These are phyloP conservation scores for Wallacemonas sp. DNA, from an alignment of 208 protist species.

Conservation along the genomic window DNA sequence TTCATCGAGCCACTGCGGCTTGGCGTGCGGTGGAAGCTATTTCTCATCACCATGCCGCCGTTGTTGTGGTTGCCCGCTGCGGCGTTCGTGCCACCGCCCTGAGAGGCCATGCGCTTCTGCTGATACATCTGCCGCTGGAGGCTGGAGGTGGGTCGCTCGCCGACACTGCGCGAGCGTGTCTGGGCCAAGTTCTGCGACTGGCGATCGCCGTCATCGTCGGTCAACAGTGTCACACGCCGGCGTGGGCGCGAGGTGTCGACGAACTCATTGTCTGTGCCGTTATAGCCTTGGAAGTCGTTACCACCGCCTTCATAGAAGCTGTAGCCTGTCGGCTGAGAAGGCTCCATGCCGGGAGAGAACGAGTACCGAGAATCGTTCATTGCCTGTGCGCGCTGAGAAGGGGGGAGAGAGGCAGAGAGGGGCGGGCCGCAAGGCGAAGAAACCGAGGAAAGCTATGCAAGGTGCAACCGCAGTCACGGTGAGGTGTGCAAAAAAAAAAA, in stretches of 20 bases:
- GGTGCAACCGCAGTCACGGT: too few species aligned
- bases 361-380: neutral
- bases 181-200: slow-evolving; percentile 3
- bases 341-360: neutral
- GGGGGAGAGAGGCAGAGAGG: too few species aligned
- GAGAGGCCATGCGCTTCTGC: neutral
- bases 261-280: neutral
- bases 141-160: neutral
- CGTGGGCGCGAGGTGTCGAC: neutral
- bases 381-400: too few species aligned
- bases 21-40: neutral
- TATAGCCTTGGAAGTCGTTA: neutral
- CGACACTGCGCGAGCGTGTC: neutral
- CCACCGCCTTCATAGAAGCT: neutral
- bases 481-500: neutral
- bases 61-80: neutral
- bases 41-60: slow-evolving; percentile 1
- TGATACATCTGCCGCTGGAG: slow-evolving; percentile 1
- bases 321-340: neutral
- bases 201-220: neutral
- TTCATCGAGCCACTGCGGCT: neutral
- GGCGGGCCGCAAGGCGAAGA: too few species aligned
- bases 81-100: neutral
- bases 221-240: neutral
- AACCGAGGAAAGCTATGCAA: too few species aligned